These are phyloP conservation scores for Camelina neglecta DNA, from an alignment of 345 rosid species.

Conservation along the genomic window DNA sequence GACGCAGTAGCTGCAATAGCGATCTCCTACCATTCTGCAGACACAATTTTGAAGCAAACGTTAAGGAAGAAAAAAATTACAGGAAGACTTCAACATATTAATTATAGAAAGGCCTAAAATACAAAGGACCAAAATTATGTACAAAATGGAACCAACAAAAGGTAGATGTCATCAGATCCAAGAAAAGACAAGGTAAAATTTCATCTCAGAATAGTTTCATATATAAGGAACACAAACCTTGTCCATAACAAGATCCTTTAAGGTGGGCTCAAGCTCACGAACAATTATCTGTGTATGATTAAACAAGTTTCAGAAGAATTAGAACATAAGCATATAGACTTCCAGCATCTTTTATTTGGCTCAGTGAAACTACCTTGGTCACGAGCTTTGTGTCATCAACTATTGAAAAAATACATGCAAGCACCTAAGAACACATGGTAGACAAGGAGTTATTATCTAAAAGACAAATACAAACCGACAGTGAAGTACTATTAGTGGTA, in stretches of 20 bases:
- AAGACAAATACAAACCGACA: slow-evolving; percentile 13
- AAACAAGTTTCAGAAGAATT: slow-evolving; percentile 34
- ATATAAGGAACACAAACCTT: slow-evolving; percentile 60
- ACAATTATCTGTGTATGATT: slow-evolving; percentile 64
- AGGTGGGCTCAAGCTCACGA: slow-evolving; percentile 64
- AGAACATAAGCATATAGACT: slow-evolving; percentile 17
- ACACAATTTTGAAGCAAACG: slow-evolving; percentile 23
- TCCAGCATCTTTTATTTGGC: slow-evolving; percentile 1
- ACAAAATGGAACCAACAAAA: slow-evolving; percentile 1
- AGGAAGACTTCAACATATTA: slow-evolving; percentile 7
- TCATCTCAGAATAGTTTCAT: slow-evolving; percentile 8
- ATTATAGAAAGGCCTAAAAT: slow-evolving; percentile 1
- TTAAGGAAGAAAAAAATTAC: slow-evolving; percentile 9
- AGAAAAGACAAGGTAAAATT: neutral
- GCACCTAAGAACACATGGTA: slow-evolving; percentile 60
- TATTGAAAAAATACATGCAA: slow-evolving; percentile 65
- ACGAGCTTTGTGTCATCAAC: slow-evolving; percentile 96
- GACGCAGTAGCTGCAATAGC: slow-evolving; percentile 81
- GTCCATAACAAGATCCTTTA: slow-evolving; percentile 73
- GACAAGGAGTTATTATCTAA: slow-evolving; percentile 10
- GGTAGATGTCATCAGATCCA: neutral
- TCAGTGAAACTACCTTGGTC: slow-evolving; percentile 61
- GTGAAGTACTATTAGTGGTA: slow-evolving; percentile 8
- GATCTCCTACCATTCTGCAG: slow-evolving; percentile 80
- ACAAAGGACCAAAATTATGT: slow-evolving; percentile 10